Conservation (phyloP, 805 yeast species). For the Blastobotrys americana region DNA sequence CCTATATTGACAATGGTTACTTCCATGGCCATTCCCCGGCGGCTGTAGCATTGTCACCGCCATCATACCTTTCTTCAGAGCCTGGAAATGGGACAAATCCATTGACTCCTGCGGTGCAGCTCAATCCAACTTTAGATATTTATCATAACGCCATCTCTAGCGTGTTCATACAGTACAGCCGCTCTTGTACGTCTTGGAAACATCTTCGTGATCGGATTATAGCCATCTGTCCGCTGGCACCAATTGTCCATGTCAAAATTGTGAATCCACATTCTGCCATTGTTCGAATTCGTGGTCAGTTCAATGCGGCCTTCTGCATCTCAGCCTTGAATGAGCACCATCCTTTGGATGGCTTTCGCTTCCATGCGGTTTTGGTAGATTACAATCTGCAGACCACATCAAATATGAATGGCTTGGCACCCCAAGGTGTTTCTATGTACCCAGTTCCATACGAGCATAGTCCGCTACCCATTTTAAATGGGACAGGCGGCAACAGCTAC, state of each 20-base stretch:
- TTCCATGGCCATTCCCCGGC: background rate
- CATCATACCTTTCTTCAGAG: background rate
- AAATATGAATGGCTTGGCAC: background rate
- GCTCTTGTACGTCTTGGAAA: conserved; percentile 29
- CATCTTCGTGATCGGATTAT: conserved; percentile 13
- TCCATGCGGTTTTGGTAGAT: conserved; percentile 3
- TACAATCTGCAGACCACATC: background rate
- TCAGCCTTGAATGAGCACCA: background rate
- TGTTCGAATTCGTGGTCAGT: conserved; percentile 14
- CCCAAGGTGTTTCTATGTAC: background rate
- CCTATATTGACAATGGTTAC: background rate
- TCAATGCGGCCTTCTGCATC: conserved; percentile 8
- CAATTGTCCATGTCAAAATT: conserved; percentile 15
- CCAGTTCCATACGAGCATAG: background rate
- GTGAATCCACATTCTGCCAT: conserved; percentile 14
- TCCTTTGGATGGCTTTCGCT: background rate
- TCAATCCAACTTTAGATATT: conserved; percentile 2
- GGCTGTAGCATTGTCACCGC: background rate
- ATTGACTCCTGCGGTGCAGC: background rate
- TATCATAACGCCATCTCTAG: conserved; percentile 9
- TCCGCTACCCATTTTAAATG: background rate
- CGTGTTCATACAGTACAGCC: conserved; percentile 2
- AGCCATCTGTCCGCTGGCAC: conserved; percentile 9
- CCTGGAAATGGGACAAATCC: conserved; percentile 1
- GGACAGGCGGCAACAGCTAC: too few species aligned